Evolutionary conservation across 805 yeast genomes (phyloP), one percentile per base, ranked within the genome.

Genomic region (Ogataea corticis): DNA sequence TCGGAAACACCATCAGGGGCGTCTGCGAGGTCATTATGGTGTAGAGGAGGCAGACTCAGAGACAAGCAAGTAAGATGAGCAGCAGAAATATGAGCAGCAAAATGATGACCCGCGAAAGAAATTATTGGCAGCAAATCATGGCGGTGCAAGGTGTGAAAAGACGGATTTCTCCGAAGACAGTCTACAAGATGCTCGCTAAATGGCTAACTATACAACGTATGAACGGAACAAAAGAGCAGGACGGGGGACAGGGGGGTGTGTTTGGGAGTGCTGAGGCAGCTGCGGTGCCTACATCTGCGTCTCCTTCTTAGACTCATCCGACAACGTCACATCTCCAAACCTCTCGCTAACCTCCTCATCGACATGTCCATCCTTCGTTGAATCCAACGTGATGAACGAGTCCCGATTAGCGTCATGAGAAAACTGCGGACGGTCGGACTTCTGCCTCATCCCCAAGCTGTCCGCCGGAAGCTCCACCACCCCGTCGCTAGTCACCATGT

Each of bases 271-370:
- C n/a, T n/a, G n/a, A n/a, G n/a, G n/a, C n/a, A n/a, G n/a, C n/a
- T n/a, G n/a, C n/a, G n/a, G 7, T 6, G 32, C 32, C 25, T 41
- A 55, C 55, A 52, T 56, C 40, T 56, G 62, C 17, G 61, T 55
- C 41, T 51, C 59, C 41, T 56, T 58, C 33, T 50, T 50, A 19
- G 54, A 46, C 28, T 56, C 57, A 44, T 54, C 57, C 13, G 51
- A 47, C 13, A 59, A 43, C 19, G 53, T 47, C 7, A 57, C 17
- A 27, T 58, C 60, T 19, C 53, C 65, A 27, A 54, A 58, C 41
- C 60, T 52, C 21, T 56, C 56, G 33, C 44, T 45, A 7, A 44
- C 19, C 34, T 25, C 43, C 32, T 49, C 56, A 38, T 52, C 58
- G 31, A 46, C 47, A 18, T 41, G 44, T 11, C 55, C 51, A 9